These are phyloP conservation scores for Lactarius sp. DNA, from an alignment of 768 basidiomycete species.

Conservation along the genomic window DNA sequence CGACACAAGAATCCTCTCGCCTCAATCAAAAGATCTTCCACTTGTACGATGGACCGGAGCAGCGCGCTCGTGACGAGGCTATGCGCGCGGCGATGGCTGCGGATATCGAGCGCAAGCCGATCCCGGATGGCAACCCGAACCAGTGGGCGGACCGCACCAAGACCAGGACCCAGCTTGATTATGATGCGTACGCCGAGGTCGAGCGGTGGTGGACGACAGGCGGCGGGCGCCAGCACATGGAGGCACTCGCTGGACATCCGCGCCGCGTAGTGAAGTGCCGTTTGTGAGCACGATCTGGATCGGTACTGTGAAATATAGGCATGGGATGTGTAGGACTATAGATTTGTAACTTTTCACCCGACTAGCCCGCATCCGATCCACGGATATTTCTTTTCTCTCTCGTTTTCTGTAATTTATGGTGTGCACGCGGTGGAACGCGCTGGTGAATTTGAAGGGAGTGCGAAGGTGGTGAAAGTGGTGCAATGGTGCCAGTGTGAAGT, in stretches of 20 bases:
- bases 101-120: slow-evolving; percentile 30
- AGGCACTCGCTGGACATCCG: background rate
- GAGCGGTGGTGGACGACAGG: slow-evolving; percentile 45
- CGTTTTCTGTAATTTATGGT: too few relatives aligned
- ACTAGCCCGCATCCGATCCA: too few relatives aligned
- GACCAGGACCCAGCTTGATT: slow-evolving; percentile 44
- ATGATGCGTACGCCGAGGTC: slow-evolving; percentile 49
- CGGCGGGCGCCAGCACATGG: slow-evolving; percentile 28
- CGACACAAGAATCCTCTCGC: slow-evolving; percentile 45
- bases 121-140: slow-evolving; percentile 41
- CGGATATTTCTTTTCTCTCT: too few relatives aligned
- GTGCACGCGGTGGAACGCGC: too few relatives aligned
- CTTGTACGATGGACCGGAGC: slow-evolving; percentile 49
- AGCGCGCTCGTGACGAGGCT: slow-evolving; percentile 44
- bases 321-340: background rate
- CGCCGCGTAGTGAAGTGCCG: too few relatives aligned
- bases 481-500: too few relatives aligned
- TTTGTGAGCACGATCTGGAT: too few relatives aligned
- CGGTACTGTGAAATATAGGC: background rate
- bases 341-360: too few relatives aligned
- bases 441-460: too few relatives aligned
- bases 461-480: too few relatives aligned
- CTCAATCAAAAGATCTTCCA: slow-evolving; percentile 54
- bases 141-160: slow-evolving; percentile 56
- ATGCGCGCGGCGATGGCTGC: slow-evolving; percentile 48